A percentile compares a stretch with the other conserved stretches of the same genome.
Evolutionary conservation across 139 green algal genomes (phyloP).

Genomic region (Chlamydomonas sp.): DNA sequence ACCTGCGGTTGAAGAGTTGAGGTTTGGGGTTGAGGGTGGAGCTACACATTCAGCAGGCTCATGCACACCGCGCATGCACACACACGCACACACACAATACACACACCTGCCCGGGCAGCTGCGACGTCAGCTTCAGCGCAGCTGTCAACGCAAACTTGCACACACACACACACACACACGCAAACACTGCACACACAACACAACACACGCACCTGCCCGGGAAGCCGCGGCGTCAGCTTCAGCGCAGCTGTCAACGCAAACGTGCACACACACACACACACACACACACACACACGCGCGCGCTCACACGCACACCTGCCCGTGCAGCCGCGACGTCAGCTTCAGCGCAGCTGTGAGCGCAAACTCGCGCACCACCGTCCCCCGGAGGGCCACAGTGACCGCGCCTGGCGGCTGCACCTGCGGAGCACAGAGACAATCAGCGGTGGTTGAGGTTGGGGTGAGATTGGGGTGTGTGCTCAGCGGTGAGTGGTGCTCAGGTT

Average conservation of each 20-base stretch:
- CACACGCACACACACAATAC: constrained; percentile 52
- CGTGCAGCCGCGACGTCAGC: constrained; percentile 63
- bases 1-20: no score
- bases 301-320: constrained; percentile 45
- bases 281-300: constrained; percentile 33
- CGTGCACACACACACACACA: no score
- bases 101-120: constrained; percentile 42
- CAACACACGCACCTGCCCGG: constrained; percentile 36
- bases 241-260: constrained; percentile 72
- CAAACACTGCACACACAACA: no score
- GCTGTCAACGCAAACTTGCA: constrained; percentile 76
- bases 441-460: not conserved
- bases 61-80: no score
- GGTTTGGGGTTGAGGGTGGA: no score
- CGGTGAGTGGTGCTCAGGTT: no score
- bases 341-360: constrained; percentile 79
- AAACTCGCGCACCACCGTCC: no score
- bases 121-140: constrained; percentile 75
- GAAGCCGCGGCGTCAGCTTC: constrained; percentile 74
- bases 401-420: not conserved
- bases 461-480: no score
- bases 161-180: no score
- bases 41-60: no score
- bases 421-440: not conserved
- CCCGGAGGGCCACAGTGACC: no score